Evolutionary conservation across 2,329 filamentous ascomycete genomes (phyloP), one percentile per base, ranked within the genome.

Genomic region (Pestalotiopsis sp.): DNA sequence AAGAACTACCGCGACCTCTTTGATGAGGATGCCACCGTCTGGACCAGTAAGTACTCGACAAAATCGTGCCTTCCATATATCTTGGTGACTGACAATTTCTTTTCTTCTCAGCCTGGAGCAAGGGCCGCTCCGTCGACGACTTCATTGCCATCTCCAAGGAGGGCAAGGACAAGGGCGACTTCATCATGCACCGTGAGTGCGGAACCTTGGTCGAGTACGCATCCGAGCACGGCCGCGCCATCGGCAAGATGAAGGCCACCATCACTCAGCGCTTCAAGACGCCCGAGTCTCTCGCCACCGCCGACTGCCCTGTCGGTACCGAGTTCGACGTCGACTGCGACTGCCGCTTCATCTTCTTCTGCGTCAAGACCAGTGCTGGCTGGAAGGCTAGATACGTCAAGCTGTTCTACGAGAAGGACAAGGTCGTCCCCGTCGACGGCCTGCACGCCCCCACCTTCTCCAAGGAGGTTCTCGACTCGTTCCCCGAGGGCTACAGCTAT

Each of bases 101-200:
- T 57, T n/a, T 14, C 2, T 56, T 11, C 31, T 13, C 68, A 86
- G 84, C 84, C 63, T 86, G 84, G 84, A 83, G 80, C 68, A 83
- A 80, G 61, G 77, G 78, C 38, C 79, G 79, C 49, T 73, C 72
- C 20, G 79, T 84, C 69, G 82, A 84, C 70, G 80, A 81, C 69
- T 86, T 87, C 75, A 86, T 87, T 72, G 71, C 76, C 23, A 81
- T 84, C 63, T 88, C 85, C 13, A 83, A 86, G 71, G 76, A 78
- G 9, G 86, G 85, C 68, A 86, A 87, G 76, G 78, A 82, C 27
- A 78, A 79, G 11, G 85, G 86, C 20, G 85, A 82, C 65, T 87
- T 87, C 77, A 88, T 88, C 77, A 86, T 87, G 84, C 86, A 89
- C 75, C 85, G 86, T 69, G 84, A 85, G 72, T 85, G 83, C 75